Evolutionary conservation across 495 filamentous ascomycete species (phyloP).

Genomic region (Tuber melanosporum): DNA sequence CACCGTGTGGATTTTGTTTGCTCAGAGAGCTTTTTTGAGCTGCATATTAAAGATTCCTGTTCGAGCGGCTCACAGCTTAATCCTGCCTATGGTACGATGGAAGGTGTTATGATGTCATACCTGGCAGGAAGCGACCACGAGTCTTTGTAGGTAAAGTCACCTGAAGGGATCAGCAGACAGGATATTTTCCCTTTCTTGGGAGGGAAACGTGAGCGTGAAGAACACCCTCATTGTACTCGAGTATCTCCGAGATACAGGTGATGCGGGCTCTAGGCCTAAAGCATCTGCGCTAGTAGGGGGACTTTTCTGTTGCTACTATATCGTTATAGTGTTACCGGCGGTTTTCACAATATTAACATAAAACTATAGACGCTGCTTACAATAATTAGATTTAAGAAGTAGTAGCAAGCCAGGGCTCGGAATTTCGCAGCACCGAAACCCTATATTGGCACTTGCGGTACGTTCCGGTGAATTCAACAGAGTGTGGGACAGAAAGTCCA

Average conservation of each 20-base stretch:
- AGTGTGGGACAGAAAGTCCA: not conserved
- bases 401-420: not conserved
- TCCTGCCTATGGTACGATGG: not conserved
- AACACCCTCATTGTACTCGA: no score
- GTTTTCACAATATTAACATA: not conserved
- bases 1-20: no score
- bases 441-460: not conserved
- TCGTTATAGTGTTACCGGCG: no score
- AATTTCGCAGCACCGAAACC: not conserved
- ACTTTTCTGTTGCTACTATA: not conserved
- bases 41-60: not conserved
- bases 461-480: not conserved
- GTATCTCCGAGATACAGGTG: not conserved
- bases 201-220: not conserved
- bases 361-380: not conserved
- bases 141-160: not conserved
- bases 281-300: not conserved
- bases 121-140: not conserved
- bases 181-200: not conserved
- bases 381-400: not conserved
- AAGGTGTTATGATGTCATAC: not conserved
- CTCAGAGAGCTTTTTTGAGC: no score
- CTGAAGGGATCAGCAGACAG: not conserved
- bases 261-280: not conserved
- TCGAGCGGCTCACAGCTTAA: not conserved